Base-by-base conservation (phyloP, 2,329 filamentous ascomycete species). In the Aspergillus sp. region DNA sequence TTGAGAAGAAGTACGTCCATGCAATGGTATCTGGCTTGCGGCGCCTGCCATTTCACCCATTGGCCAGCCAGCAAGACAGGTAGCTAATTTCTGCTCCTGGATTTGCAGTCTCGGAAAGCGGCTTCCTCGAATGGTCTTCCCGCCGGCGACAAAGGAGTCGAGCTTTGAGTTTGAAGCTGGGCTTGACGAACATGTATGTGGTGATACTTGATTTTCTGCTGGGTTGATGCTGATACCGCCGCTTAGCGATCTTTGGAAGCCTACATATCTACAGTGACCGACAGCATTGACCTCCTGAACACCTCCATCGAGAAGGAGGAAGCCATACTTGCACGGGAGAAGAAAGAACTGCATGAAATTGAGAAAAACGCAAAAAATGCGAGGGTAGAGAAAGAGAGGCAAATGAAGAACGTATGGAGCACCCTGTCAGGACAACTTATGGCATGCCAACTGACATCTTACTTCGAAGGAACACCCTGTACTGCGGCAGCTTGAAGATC, bases 101-200 rank as follows among this genome's bases (percentile, higher is more conserved):
- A n/a, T n/a, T n/a, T 22, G 8, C 30, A 64, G 60, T 37, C 47
- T 64, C 33, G 54, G 51, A 14, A 58, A 55, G 42, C 53, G 63
- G 26, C 49, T 67, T 3, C 62, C 63, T 22, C 53, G 60, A 38
- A 66, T 67, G 62, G 61, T 63, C 4, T 67, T 67, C 37, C 63
- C 63, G 2, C 61, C 61, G 4, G 47, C 53, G 15, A 58, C 58
- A 8, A 62, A 62, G 33, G 61, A 63, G 26, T 52, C 53, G 0
- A 54, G 52, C 30, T 66, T 67, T 40, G 60, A 66, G 39, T 63
- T 63, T 27, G 63, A 66, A 35, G 49, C 57, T 30, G 60, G 57
- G 4, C 48, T 67, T 6, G 49, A 61, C 36, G 61, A 64, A 40
- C 61, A 63, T 47, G 61, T 64, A 47, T 29, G 59, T 42, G 31